Evolutionary conservation across 2,329 filamentous ascomycete species (phyloP), one percentile per base, ranked within the genome.

Genomic region (Penicillium griseofulvum): DNA sequence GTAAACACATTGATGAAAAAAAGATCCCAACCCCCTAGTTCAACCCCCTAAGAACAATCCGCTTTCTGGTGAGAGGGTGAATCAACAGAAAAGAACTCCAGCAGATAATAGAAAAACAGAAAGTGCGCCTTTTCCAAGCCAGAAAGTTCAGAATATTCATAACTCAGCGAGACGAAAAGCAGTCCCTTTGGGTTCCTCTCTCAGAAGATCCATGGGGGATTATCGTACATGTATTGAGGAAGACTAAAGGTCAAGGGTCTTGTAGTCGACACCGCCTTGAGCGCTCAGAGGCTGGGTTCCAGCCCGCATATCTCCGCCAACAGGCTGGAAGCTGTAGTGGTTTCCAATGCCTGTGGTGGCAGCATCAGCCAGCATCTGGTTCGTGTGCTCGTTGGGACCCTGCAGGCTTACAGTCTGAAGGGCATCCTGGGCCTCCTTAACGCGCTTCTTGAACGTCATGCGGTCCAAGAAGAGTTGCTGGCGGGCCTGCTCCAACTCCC

Each of bases 401-500:
- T 74, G 74, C 37, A 78, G 55, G 48, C 73, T 77, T 26, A 76
- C 70, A 28, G 71, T 64, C 56, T 76, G 74, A 49, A 96, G 79
- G 0, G 82, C 81, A 43, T 91, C 87, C 74, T 97, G 90, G 0
- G 91, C 88, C 59, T 92, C 89, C 51, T 87, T 84, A 26, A 97
- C 89, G 50, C 92, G 85, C 74, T 89, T 88, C 79, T 94, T 91
- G 78, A 97, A 96, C 2, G 89, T 84, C 48, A 99, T 80, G 24
- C 94, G 86, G 73, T 99, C 94, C 36, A 97, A 80, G 80, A 97
- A 96, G 17, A 99, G 83, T 72, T 97, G 90, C 73, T 97, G 92
- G 29, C 93, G 86, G 38, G 90, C 90, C 54, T 92, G 86, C 75
- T 99, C 94, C 22, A 99, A 81, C 74, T 99, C 94, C 57, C 92